Percentiles rank a stretch among this genome's conserved stretches.
phyloP scores from a whole-genome alignment of 108 stramenopile genomes.

The Aurantiochytrium sp. region DNA sequence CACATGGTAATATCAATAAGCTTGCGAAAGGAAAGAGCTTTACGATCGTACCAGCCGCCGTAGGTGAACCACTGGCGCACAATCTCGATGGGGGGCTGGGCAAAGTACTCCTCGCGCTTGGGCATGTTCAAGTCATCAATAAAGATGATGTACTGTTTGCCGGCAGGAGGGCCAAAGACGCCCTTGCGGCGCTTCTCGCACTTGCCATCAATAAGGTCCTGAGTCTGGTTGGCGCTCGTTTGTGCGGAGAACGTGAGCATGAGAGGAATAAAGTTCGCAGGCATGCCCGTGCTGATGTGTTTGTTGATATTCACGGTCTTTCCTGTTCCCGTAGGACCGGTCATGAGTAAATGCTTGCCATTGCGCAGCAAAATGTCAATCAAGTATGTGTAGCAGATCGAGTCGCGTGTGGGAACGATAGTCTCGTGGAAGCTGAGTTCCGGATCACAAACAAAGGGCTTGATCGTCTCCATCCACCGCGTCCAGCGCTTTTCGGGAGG shows the following conservation, averaged over 20 bases:
- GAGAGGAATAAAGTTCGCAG: slow-evolving; percentile 30
- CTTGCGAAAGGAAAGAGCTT: slow-evolving; percentile 53
- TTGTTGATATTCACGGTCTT: slow-evolving; percentile 62
- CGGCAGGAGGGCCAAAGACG: slow-evolving; percentile 55
- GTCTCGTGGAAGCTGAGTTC: slow-evolving; percentile 40
- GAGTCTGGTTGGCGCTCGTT: slow-evolving; percentile 58
- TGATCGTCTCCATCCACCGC: slow-evolving; percentile 49
- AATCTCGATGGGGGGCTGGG: slow-evolving; percentile 63
- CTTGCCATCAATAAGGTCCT: slow-evolving; percentile 58
- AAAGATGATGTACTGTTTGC: slow-evolving; percentile 51
- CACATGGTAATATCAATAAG: slow-evolving; percentile 60
- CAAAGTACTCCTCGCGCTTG: slow-evolving; percentile 47
- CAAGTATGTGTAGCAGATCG: slow-evolving; percentile 52
- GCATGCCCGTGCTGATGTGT: slow-evolving; percentile 23
- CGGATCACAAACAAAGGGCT: slow-evolving; percentile 32
- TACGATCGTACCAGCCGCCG: slow-evolving; percentile 59
- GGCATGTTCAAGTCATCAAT: slow-evolving; percentile 69
- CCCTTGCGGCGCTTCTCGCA: slow-evolving; percentile 61
- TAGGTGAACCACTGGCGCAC: slow-evolving; percentile 65
- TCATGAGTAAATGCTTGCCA: slow-evolving; percentile 51
- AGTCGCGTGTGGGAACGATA: slow-evolving; percentile 54
- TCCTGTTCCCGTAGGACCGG: slow-evolving; percentile 59
- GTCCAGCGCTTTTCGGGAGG: slow-evolving; percentile 25
- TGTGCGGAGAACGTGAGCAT: slow-evolving; percentile 57
- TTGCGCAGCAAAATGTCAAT: slow-evolving; percentile 46